Base-by-base conservation (phyloP, 2,329 filamentous ascomycete genomes). In the Neofusicoccum umdonicola region DNA sequence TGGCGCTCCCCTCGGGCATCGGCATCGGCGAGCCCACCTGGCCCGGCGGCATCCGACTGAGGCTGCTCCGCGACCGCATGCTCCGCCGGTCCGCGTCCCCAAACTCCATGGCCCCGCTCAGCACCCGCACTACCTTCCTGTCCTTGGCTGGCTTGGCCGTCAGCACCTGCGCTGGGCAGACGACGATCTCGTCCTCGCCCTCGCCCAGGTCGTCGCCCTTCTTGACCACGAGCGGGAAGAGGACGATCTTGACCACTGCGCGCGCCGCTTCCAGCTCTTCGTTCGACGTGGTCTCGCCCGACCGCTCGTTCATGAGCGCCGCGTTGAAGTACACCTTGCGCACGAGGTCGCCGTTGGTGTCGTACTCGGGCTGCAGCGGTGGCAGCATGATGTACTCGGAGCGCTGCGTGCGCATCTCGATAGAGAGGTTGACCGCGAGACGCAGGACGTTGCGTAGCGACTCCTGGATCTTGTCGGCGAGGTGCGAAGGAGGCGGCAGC, bases 301-400 rank as follows among this genome's bases (percentile, higher is more conserved):
- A 92, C 65, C 92, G 90, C 80, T 97, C 94, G 73, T 95, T 96
- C 94, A 99, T 98, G 72, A 97, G 86, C 37, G 90, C 87, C 1
- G 94, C 90, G 73, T 97, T 97, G 86, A 99, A 99, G 66, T 88
- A 85, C 9, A 98, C 92, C 64, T 93, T 94, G 63, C 91, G 90
- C 15, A 89, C 85, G 8, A 99, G 86, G 73, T 98, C 94, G 70
- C 95, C 95, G 68, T 95, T 92, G 71, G 88, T 90, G 77, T 98
- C 93, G 78, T 97, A 98, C 77, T 97, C 93, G 22, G 95, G 95
- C 77, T 95, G 92, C 64, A 97, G 83, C 4, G 95, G 95, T 34
- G 95, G 94, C 17, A 98, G 88, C 94, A 99, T 99, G 82, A 97
- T 95, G 81, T 97, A 99, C 81, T 98, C 95, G 42, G 95, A 93